Evolutionary conservation across 2,329 filamentous ascomycete species (phyloP).

Genomic region (Cytospora piceicola): DNA sequence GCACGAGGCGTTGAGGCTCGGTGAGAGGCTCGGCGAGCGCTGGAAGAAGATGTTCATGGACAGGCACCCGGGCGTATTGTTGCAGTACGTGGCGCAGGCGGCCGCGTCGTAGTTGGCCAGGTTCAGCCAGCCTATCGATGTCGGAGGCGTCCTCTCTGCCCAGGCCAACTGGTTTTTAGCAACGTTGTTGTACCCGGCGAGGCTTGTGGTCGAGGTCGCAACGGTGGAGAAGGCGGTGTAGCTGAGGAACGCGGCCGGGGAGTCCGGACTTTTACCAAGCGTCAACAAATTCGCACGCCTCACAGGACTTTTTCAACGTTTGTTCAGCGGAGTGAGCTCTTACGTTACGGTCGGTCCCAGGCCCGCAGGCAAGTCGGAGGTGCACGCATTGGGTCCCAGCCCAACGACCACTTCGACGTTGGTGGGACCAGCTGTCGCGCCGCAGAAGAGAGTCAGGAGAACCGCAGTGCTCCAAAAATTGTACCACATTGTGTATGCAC

Average conservation of each 20-base stretch:
- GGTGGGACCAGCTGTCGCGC: not conserved
- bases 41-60: conserved; percentile 20
- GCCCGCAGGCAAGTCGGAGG: not conserved
- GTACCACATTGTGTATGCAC: not conserved
- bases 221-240: not conserved
- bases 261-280: not conserved
- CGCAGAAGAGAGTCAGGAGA: not conserved
- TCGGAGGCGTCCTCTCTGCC: not conserved
- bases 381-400: not conserved
- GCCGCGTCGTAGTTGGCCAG: conserved; percentile 3
- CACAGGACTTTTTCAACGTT: not conserved
- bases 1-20: conserved; percentile 11
- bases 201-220: not conserved
- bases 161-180: conserved; percentile 5
- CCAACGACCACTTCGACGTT: not conserved
- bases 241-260: not conserved
- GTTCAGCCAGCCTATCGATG: conserved; percentile 7
- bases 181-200: conserved; percentile 8
- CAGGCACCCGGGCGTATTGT: not conserved
- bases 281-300: not conserved
- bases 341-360: not conserved
- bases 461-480: not conserved
- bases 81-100: conserved; percentile 4
- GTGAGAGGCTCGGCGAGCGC: conserved; percentile 12
- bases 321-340: not conserved